A percentile compares a stretch with the other conserved stretches of the same genome.
Conservation (phyloP, 257 asterid genomes). For the Nicotiana tomentosiformis region DNA sequence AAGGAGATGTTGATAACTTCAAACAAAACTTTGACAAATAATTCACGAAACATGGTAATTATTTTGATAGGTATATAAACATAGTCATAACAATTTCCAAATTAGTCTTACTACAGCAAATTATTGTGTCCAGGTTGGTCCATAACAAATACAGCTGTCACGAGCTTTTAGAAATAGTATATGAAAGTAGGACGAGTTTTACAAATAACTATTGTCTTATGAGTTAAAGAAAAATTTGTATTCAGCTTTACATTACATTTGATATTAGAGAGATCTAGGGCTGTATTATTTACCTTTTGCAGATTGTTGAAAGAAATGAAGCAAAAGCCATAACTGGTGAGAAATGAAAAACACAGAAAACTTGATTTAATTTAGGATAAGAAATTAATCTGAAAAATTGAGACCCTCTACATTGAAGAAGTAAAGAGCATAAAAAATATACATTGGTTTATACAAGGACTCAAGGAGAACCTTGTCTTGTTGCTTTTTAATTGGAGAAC, state of each 20-base stretch:
- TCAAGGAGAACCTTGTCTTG: not conserved
- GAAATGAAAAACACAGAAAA: not conserved
- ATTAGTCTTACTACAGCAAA: not conserved
- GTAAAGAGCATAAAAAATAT: not conserved
- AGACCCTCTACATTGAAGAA: not conserved
- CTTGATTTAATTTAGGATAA: not conserved
- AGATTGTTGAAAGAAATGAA: constrained; percentile 19
- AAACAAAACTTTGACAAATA: not conserved
- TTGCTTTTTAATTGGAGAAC: not conserved
- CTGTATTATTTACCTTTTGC: constrained; percentile 19
- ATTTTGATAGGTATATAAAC: not conserved
- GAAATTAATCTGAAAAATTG: not conserved
- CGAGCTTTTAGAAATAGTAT: not conserved
- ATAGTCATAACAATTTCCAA: not conserved
- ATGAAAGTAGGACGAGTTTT: not conserved
- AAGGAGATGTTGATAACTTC: not conserved
- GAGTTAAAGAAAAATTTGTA: not conserved
- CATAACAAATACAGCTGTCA: not conserved
- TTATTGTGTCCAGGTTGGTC: not conserved
- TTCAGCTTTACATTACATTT: not conserved
- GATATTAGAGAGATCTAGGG: not conserved
- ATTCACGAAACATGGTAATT: not conserved
- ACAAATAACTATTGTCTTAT: not conserved
- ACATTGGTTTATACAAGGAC: not conserved
- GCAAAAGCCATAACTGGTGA: constrained; percentile 19